Evolutionary conservation across 306 rosid genomes (phyloP), one percentile per base, ranked within the genome.

Genomic region (Castanea crenata): DNA sequence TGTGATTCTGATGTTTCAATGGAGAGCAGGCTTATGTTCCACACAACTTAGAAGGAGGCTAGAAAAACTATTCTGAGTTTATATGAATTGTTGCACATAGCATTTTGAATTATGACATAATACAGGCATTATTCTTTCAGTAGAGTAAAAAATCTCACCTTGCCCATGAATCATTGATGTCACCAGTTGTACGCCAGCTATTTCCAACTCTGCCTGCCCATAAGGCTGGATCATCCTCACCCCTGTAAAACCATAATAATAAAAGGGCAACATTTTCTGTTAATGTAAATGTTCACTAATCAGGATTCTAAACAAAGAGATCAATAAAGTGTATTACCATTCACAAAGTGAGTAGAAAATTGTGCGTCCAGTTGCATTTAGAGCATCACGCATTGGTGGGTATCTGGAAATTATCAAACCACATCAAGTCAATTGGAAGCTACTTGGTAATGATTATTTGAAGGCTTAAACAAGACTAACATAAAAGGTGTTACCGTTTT

Each of bases 101-200:
- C 69, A 63, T 29, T 69, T 52, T 56, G 55, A 82, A 69, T 73
- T 59, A 64, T 25, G 55, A 70, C 25, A 63, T 78, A 73, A 46
- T 80, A 71, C 49, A 29, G 15, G 64, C 49, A 82, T 61, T 74
- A 55, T 61, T 27, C 16, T 29, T 49, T 80, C 68, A 75, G 38
- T 76, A 70, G 58, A 81, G 80, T 73, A 58, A 68, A 76, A 83
- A 82, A 80, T 55, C 74, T 73, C 44, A 95, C 99, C 99, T 95
- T 79, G 94, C 94, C 99, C 99, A 95, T 71, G 98, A 11, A 78
- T 95, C 98, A 81, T 89, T 89, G 79, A 95, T 95, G 84, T 95
- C 99, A 1, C 82, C 92, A 9, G 99, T 93, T 76, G 99, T 93
- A 77, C 99, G 98, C 99, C 99, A 95, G 84, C 99, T 95, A 79